These are phyloP conservation scores for Kwoniella pini DNA, from an alignment of 768 basidiomycete genomes.

Conservation along the genomic window DNA sequence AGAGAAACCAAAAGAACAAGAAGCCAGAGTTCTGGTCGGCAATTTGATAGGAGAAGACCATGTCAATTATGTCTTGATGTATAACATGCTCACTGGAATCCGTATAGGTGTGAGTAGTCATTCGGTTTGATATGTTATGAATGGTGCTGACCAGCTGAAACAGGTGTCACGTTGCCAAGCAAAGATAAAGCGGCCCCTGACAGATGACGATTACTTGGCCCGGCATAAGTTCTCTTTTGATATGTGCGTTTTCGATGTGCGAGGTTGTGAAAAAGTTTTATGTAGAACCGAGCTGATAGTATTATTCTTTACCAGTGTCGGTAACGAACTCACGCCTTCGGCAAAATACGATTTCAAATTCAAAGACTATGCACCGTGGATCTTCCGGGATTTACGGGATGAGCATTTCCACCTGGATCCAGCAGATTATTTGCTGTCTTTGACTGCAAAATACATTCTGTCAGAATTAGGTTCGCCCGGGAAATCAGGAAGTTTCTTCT, in stretches of 20 bases:
- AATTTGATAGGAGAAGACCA: constrained; percentile 98
- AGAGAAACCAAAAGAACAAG: constrained; percentile 35
- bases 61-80: constrained; percentile 98
- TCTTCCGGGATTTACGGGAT: constrained; percentile 93
- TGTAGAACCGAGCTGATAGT: constrained; percentile 7
- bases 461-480: constrained; percentile 97
- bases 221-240: constrained; percentile 96
- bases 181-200: constrained; percentile 82
- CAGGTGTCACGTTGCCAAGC: constrained; percentile 95
- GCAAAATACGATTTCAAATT: constrained; percentile 99
- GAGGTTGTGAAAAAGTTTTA: neutral
- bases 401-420: constrained; percentile 94
- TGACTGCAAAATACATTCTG: constrained; percentile 96
- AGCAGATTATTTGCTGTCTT: constrained; percentile 92
- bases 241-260: constrained; percentile 63
- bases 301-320: constrained; percentile 62
- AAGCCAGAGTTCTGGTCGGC: constrained; percentile 72
- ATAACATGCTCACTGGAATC: constrained; percentile 99
- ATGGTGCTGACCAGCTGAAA: constrained; percentile 12
- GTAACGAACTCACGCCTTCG: constrained; percentile 96
- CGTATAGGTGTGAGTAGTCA: constrained; percentile 73
- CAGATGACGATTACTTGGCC: constrained; percentile 81
- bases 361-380: constrained; percentile 98
- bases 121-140: neutral
- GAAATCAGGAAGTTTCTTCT: constrained; percentile 98